Evolutionary conservation across 352 stramenopile genomes (phyloP).

Genomic region (Globisporangium perplexum): DNA sequence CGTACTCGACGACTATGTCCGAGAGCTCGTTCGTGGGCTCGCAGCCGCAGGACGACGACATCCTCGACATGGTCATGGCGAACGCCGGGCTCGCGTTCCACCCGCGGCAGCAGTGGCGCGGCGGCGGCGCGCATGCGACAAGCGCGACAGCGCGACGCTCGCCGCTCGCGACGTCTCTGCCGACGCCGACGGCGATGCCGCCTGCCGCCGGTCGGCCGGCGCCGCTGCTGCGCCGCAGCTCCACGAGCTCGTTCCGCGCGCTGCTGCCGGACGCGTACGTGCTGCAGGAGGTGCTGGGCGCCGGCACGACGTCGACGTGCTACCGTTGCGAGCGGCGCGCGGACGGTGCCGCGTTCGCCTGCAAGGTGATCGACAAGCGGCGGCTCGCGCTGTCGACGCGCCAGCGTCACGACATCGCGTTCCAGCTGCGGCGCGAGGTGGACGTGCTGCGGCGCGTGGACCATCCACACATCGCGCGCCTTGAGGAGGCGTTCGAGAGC

Average conservation of each 20-base stretch:
- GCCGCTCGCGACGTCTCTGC: constrained; percentile 2
- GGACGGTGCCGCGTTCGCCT: constrained; percentile 51
- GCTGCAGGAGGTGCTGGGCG: constrained; percentile 56
- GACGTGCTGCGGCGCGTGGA: constrained; percentile 54
- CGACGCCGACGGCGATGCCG: not conserved
- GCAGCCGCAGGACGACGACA: constrained; percentile 22
- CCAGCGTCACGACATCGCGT: constrained; percentile 46
- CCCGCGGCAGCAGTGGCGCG: constrained; percentile 13
- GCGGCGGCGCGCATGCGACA: not conserved
- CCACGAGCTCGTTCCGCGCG: constrained; percentile 24
- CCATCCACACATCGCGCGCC: constrained; percentile 63
- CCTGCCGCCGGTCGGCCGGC: not conserved
- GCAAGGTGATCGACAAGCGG: constrained; percentile 78
- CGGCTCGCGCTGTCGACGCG: constrained; percentile 35
- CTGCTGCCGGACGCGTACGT: constrained; percentile 38
- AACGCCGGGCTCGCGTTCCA: constrained; percentile 12
- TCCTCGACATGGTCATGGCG: constrained; percentile 24
- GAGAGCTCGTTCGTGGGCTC: constrained; percentile 36
- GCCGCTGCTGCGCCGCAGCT: constrained; percentile 9
- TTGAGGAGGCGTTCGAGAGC: constrained; percentile 66
- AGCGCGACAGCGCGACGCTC: not conserved
- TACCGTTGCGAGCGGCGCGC: constrained; percentile 46
- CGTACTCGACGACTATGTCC: constrained; percentile 25
- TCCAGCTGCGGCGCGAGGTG: constrained; percentile 58
- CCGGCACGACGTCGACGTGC: constrained; percentile 66